phyloP scores from a whole-genome alignment of 2,329 filamentous ascomycete genomes.

The Apiospora sp. region DNA sequence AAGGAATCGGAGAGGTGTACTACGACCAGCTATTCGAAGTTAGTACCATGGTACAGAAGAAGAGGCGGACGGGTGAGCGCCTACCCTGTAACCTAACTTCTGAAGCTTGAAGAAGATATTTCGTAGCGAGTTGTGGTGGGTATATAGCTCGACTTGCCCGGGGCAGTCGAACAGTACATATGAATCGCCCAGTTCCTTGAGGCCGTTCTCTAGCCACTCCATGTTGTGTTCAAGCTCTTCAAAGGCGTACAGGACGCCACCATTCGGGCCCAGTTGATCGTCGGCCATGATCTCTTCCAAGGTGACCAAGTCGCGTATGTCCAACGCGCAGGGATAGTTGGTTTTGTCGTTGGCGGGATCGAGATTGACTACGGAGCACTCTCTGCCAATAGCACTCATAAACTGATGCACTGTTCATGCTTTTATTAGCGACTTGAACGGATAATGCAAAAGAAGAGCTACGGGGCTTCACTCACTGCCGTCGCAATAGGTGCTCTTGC shows the following conservation, averaged over 20 bases:
- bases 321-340: constrained; percentile 86
- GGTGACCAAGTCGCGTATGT: constrained; percentile 87
- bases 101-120: constrained; percentile 92
- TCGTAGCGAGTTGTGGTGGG: constrained; percentile 88
- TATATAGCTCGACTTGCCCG: constrained; percentile 96
- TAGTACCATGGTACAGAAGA: neutral
- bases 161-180: constrained; percentile 97
- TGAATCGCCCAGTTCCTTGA: constrained; percentile 85
- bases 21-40: constrained; percentile 76
- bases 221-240: constrained; percentile 95
- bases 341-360: constrained; percentile 96
- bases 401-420: constrained; percentile 83
- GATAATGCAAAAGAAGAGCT: neutral
- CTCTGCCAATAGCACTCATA: constrained; percentile 91
- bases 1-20: constrained; percentile 95
- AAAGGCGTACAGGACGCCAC: constrained; percentile 89
- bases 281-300: constrained; percentile 95
- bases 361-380: constrained; percentile 94
- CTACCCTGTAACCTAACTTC: constrained; percentile 89
- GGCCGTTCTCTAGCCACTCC: constrained; percentile 85
- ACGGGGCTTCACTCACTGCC: constrained; percentile 67
- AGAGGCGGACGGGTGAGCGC: constrained; percentile 39
- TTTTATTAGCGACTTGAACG: constrained; percentile 24
- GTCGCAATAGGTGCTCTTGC: constrained; percentile 98
- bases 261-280: constrained; percentile 90